Conservation (phyloP, 495 filamentous ascomycete species). For the Hypoxylon fragiforme region DNA sequence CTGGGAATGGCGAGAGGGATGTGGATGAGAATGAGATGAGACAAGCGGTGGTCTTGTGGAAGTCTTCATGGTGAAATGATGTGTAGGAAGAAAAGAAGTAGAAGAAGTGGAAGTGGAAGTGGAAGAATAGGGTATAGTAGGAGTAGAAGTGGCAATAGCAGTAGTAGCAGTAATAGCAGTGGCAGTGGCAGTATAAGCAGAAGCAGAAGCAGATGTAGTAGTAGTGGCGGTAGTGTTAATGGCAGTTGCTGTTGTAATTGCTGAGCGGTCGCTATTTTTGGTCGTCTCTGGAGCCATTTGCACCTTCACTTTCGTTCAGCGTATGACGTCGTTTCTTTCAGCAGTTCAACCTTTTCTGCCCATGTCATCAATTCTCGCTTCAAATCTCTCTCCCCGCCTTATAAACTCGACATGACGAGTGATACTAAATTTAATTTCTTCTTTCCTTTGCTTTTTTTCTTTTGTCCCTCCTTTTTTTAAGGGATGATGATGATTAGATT, state of each 20-base stretch:
- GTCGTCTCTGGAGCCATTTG: conserved; percentile 35
- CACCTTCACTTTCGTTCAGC: conserved; percentile 26
- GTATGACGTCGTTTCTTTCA: conserved; percentile 36
- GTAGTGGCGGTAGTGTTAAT: not conserved
- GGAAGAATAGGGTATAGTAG: not conserved
- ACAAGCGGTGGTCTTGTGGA: conserved; percentile 44
- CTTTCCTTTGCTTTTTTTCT: too few relatives aligned
- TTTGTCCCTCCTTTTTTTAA: conserved; percentile 1
- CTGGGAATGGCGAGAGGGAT: conserved; percentile 43
- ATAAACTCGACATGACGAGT: conserved; percentile 31
- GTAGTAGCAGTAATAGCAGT: conserved; percentile 6
- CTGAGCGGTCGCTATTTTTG: conserved; percentile 40
- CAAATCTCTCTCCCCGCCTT: conserved; percentile 10
- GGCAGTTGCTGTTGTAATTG: not conserved
- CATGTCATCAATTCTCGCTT: conserved; percentile 24
- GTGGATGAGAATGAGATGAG: conserved; percentile 40
- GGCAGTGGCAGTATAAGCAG: not conserved
- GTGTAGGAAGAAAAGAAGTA: conserved; percentile 11
- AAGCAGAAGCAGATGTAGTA: not conserved
- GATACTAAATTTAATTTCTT: too few relatives aligned
- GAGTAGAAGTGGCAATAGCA: not conserved
- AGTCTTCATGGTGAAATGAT: conserved; percentile 54
- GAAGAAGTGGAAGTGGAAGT: conserved; percentile 6
- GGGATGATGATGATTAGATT: conserved; percentile 7
- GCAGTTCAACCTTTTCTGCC: conserved; percentile 26